Evolutionary conservation across 2,329 filamentous ascomycete species (phyloP), one percentile per base, ranked within the genome.

Genomic region (Aspergillus sp.): DNA sequence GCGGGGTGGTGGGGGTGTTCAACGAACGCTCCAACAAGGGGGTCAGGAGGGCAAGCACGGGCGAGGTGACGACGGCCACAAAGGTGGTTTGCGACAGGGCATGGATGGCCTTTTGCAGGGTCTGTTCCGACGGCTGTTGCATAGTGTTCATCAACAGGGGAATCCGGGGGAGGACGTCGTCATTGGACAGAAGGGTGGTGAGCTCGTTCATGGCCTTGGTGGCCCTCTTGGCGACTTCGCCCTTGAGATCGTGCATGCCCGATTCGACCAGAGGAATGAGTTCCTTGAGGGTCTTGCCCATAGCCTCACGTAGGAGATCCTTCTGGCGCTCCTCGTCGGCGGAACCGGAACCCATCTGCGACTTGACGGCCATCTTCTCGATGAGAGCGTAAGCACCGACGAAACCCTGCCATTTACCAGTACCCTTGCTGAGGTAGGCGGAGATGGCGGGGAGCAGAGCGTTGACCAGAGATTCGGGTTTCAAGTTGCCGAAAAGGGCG

Each of bases 11-110:
- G 7, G 91, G 93, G 52, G 85, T 91, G 76, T 96, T 96, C 52
- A 98, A 80, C 15, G 90, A 89, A 59, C 93, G 86, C 74, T 97
- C 93, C 23, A 98, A 82, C 58, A 97, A 85, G 41, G 93, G 93
- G 1, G 93, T 98, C 47, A 98, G 80, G 48, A 98, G 83, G 15
- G 93, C 93, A 49, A 98, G 82, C 4, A 97, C 91, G 7, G 93
- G 93, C 7, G 91, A 96, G 10, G 90, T 96, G 59, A 98, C 93
- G 55, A 95, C 80, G 48, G 93, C 90, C 46, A 98, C 93, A 59
- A 98, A 98, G n/a, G 93, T 98, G 9, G 93, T 98, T 74, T 95
- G 89, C 3, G 90, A 96, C 41, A 98, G 78, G 41, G 90, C 93
- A 65, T 96, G 93, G 56, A 98, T 97, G 27, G 93, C 90, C 76